These are phyloP conservation scores for Eucalyptus sp. DNA, from an alignment of 345 rosid genomes.

Conservation along the genomic window DNA sequence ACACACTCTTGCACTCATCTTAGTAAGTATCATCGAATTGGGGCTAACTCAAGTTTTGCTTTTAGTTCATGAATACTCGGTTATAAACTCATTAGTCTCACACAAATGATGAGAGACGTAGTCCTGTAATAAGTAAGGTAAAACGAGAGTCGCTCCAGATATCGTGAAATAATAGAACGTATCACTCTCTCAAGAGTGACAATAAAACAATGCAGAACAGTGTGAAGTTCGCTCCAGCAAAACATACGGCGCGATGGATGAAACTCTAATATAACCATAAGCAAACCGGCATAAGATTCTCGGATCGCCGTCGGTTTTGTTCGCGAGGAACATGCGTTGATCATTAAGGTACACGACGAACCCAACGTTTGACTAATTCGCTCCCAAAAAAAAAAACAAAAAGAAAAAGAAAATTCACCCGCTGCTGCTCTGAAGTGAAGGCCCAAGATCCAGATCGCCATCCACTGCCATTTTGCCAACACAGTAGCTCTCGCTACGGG, in stretches of 20 bases:
- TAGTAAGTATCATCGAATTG: not conserved
- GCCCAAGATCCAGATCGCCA: not conserved
- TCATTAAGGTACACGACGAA: not conserved
- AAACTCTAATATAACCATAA: not conserved
- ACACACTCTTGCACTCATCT: not conserved
- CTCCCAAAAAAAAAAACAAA: not conserved
- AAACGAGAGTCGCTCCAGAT: rapidly evolving
- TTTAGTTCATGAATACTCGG: not conserved
- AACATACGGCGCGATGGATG: not conserved
- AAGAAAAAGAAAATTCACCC: not conserved
- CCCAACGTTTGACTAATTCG: not conserved
- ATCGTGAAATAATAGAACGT: rapidly evolving
- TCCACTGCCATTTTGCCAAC: not conserved
- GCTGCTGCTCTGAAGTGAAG: not conserved
- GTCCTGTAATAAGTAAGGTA: not conserved
- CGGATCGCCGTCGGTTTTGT: not conserved
- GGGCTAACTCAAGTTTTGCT: not conserved
- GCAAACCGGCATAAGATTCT: not conserved
- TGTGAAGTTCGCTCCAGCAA: not conserved
- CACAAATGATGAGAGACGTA: not conserved
- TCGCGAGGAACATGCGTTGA: not conserved
- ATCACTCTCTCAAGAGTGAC: rapidly evolving
- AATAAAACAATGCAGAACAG: rapidly evolving
- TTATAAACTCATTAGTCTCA: too few relatives aligned
- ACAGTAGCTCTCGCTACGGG: not conserved